These are phyloP conservation scores for Neurospora tetrasperma DNA, from an alignment of 495 filamentous ascomycete species.

Conservation along the genomic window DNA sequence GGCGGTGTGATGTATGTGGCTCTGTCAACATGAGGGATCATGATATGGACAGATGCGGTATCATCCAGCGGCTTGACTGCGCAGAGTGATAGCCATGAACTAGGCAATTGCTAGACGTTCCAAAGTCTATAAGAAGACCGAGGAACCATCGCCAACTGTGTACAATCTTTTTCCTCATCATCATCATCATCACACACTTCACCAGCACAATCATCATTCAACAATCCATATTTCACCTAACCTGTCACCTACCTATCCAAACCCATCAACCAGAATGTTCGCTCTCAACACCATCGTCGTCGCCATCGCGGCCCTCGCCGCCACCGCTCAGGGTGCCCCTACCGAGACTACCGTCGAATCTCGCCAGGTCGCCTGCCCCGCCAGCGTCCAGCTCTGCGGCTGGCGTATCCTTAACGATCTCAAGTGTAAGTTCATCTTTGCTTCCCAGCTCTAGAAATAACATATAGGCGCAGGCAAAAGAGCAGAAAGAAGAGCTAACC, in stretches of 20 bases:
- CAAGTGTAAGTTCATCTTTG: background rate
- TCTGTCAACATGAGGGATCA: background rate
- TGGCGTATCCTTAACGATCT: background rate
- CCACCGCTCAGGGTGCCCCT: background rate
- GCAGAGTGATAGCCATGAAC: background rate
- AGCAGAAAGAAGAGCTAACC: background rate
- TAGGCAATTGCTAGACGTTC: background rate
- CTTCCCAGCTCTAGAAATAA: background rate
- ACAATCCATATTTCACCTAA: background rate
- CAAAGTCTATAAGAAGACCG: background rate
- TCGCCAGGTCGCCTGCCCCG: background rate
- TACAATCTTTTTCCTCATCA: background rate
- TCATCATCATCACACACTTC: background rate
- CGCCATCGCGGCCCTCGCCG: background rate
- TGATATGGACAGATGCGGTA: background rate
- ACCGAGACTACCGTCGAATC: background rate
- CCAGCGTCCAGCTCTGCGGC: background rate
- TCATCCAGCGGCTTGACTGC: background rate
- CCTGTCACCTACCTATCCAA: background rate
- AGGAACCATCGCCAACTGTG: background rate
- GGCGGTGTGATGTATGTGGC: background rate
- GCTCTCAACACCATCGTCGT: background rate
- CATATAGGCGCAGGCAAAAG: background rate
- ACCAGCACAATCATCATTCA: background rate
- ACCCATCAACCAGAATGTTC: background rate